Evolutionary conservation across 2,329 filamentous ascomycete species (phyloP).

Genomic region (Dothistroma septosporum): DNA sequence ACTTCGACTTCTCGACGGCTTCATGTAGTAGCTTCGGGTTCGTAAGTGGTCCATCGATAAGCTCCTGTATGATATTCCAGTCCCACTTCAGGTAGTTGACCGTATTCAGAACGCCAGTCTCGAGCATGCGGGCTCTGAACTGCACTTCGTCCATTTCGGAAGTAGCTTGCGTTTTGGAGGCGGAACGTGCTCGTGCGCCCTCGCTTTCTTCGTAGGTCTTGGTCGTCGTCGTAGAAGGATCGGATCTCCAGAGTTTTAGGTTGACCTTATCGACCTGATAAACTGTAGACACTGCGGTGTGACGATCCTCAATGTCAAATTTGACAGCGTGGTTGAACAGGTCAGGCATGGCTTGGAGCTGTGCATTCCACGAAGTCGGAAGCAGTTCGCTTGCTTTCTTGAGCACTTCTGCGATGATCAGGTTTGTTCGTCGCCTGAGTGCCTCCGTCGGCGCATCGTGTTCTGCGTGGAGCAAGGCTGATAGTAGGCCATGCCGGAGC

Average conservation of each 20-base stretch:
- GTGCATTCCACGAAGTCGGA: slow-evolving; percentile 74
- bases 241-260: slow-evolving; percentile 79
- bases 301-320: slow-evolving; percentile 67
- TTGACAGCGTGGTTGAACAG: slow-evolving; percentile 72
- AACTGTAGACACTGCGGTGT: slow-evolving; percentile 80
- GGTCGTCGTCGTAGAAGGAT: slow-evolving; percentile 18
- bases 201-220: slow-evolving; percentile 30
- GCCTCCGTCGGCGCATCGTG: slow-evolving; percentile 63
- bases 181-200: slow-evolving; percentile 41
- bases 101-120: slow-evolving; percentile 81
- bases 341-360: slow-evolving; percentile 82
- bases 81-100: slow-evolving; percentile 96
- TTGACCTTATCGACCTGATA: slow-evolving; percentile 99
- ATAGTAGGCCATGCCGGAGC: slow-evolving; percentile 69
- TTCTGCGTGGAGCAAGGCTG: slow-evolving; percentile 56
- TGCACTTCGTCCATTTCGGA: slow-evolving; percentile 60
- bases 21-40: slow-evolving; percentile 91
- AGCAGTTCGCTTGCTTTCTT: slow-evolving; percentile 84
- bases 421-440: slow-evolving; percentile 80
- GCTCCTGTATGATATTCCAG: slow-evolving; percentile 85
- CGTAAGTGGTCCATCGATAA: slow-evolving; percentile 88
- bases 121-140: slow-evolving; percentile 61
- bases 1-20: slow-evolving; percentile 90
- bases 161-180: slow-evolving; percentile 53
- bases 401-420: slow-evolving; percentile 85